These are phyloP conservation scores for Cymodocea nodosa DNA, from an alignment of 116 monocot species.

Conservation along the genomic window DNA sequence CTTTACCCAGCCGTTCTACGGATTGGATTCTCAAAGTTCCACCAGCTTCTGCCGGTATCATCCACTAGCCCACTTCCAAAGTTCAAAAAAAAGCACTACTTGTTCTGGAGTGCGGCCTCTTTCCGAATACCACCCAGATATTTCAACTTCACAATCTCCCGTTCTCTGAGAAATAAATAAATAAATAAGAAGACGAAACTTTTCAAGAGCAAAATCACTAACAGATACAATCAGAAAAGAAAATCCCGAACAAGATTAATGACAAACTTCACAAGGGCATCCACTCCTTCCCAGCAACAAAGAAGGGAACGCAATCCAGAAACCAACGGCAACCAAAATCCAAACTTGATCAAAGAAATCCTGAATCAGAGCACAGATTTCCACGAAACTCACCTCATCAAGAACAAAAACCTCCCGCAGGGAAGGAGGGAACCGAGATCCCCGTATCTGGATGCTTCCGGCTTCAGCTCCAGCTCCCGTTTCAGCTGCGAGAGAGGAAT, in stretches of 20 bases:
- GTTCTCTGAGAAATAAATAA: background rate
- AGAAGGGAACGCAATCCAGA: too few relatives aligned
- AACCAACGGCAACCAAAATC: background rate
- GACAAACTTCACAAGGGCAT: background rate
- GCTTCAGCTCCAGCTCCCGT: background rate
- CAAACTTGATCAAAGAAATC: background rate
- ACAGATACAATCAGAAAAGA: background rate
- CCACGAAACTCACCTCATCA: conserved; percentile 4
- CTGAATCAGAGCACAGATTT: background rate
- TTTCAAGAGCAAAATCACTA: background rate
- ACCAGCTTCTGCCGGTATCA: background rate
- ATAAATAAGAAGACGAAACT: background rate
- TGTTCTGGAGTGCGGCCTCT: too few relatives aligned
- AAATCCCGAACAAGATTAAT: background rate
- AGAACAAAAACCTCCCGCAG: background rate
- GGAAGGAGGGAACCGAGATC: background rate
- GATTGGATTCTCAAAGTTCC: background rate
- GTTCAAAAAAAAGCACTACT: too few relatives aligned
- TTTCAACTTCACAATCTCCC: too few relatives aligned
- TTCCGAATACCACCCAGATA: too few relatives aligned
- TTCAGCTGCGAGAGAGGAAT: background rate
- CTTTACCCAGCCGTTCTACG: background rate
- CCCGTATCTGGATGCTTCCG: background rate
- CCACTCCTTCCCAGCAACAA: background rate
- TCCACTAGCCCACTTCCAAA: background rate